phyloP scores from a whole-genome alignment of 768 basidiomycete species.

The Artomyces pyxidatus region DNA sequence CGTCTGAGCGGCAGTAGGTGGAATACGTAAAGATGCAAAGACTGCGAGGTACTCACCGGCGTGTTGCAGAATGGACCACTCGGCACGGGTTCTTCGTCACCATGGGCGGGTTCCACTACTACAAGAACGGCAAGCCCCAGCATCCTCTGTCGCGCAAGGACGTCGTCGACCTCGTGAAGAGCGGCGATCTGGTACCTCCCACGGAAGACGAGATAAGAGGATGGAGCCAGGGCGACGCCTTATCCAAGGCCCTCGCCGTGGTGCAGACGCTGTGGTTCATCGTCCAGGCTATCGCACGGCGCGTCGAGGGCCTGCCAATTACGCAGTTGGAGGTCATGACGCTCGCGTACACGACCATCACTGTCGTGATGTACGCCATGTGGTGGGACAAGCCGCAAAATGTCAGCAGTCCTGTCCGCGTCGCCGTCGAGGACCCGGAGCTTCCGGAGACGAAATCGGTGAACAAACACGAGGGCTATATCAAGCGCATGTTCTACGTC shows the following conservation, averaged over 20 bases:
- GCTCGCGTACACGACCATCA: too few relatives aligned
- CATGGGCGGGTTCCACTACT: background rate
- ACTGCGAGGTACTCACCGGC: background rate
- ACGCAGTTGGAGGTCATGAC: too few relatives aligned
- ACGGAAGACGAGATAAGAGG: background rate
- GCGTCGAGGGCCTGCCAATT: too few relatives aligned
- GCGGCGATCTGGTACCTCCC: background rate
- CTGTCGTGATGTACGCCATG: too few relatives aligned
- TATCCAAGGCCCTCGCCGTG: background rate
- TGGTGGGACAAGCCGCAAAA: too few relatives aligned
- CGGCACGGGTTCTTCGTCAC: slow-evolving; percentile 1
- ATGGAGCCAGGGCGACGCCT: background rate
- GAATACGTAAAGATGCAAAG: background rate
- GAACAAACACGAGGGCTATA: too few relatives aligned
- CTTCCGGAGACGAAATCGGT: too few relatives aligned
- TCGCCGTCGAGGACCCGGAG: too few relatives aligned
- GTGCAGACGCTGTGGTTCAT: background rate
- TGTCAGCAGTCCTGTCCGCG: too few relatives aligned
- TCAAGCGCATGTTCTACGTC: too few relatives aligned
- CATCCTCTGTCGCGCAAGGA: background rate
- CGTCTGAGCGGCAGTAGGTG: background rate
- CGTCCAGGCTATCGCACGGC: slow-evolving; percentile 14
- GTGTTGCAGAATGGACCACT: slow-evolving; percentile 1
- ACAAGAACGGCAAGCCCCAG: slow-evolving; percentile 4
- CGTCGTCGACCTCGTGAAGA: slow-evolving; percentile 14